Evolutionary conservation across 257 asterid species (phyloP), one percentile per base, ranked within the genome.

Genomic region (Solanum verrucosum): DNA sequence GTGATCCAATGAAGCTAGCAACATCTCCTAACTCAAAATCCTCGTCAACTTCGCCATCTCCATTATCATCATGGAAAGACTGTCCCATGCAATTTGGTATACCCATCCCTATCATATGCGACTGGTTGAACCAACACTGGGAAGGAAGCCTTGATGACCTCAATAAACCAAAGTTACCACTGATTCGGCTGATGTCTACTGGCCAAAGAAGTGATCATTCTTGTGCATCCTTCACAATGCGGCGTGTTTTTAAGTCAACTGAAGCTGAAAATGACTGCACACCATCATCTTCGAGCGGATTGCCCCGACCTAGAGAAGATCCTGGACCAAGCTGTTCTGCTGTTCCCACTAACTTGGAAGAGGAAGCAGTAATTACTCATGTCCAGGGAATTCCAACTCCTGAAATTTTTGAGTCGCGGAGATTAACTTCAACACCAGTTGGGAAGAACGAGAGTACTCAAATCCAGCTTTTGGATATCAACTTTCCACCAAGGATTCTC

Each of bases 1-100:
- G 99, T 89, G 99, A 97, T 90, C 99, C 99, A 40, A 97, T 97
- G 99, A 97, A 96, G 91, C 96, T 97, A 20, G 98, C 99, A 14
- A 96, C 96, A 37, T 97, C 99, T 78, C 99, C 99, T 21, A 95
- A 93, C 89, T 90, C 96, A 87, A 96, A 90, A 88, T 95, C 98
- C 84, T 90, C 95, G 63, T 92, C 99, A 65, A 93, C 96, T 56
- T 95, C 98, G n/a, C 91, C 98, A 72, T 97, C 99, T 4, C 95
- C 98, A 1, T 89, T 98, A 21, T 94, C 98, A 60, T 94, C 98
- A 0, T 90, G 98, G 96, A 97, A 90, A 88, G 98, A 96, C 87
- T 88, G 74, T 87, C 93, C 96, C 1, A 95, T 91, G 94, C 99
- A 97, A 90, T 96, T 97, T 49, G 99, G 99, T 23, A 96, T 96